These are phyloP conservation scores for Kalmusia sp. DNA, from an alignment of 2,329 filamentous ascomycete genomes.

Conservation along the genomic window DNA sequence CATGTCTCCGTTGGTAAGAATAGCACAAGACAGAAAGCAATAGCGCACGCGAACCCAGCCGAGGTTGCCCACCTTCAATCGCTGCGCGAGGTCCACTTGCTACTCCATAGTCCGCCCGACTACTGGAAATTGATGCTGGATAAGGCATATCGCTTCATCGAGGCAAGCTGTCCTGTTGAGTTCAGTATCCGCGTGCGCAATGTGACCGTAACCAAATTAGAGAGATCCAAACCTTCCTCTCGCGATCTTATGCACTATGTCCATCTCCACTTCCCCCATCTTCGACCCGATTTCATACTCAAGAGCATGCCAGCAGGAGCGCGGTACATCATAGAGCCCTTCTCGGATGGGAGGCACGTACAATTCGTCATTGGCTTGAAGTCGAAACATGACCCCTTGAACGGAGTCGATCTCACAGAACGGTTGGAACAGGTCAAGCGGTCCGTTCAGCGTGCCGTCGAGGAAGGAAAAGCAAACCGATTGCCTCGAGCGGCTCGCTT, in stretches of 20 bases:
- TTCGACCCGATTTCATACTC: slow-evolving; percentile 39
- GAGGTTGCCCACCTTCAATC: slow-evolving; percentile 15
- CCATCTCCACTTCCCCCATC: slow-evolving; percentile 34
- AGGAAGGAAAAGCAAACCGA: slow-evolving; percentile 13
- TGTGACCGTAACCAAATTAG: neutral
- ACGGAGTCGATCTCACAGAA: slow-evolving; percentile 8
- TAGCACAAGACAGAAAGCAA: too few relatives aligned
- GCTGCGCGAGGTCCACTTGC: slow-evolving; percentile 28
- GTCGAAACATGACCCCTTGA: neutral
- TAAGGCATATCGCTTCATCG: slow-evolving; percentile 33
- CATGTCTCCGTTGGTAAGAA: neutral
- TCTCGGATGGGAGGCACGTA: slow-evolving; percentile 27
- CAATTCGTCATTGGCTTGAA: slow-evolving; percentile 31
- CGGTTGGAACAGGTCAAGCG: slow-evolving; percentile 23
- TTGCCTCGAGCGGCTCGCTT: slow-evolving; percentile 19
- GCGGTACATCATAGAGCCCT: slow-evolving; percentile 24
- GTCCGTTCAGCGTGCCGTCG: slow-evolving; percentile 15
- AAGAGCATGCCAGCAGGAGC: slow-evolving; percentile 37
- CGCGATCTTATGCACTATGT: slow-evolving; percentile 25
- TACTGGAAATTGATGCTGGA: slow-evolving; percentile 22
- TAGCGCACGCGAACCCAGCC: neutral
- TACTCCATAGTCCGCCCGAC: slow-evolving; percentile 14
- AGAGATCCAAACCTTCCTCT: slow-evolving; percentile 10
- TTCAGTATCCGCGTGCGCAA: slow-evolving; percentile 19
- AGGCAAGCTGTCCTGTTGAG: slow-evolving; percentile 29